Percentiles rank a stretch among this genome's conserved stretches.
Evolutionary conservation across 208 protist genomes (phyloP).

Genomic region (Leishmania martiniquensis): DNA sequence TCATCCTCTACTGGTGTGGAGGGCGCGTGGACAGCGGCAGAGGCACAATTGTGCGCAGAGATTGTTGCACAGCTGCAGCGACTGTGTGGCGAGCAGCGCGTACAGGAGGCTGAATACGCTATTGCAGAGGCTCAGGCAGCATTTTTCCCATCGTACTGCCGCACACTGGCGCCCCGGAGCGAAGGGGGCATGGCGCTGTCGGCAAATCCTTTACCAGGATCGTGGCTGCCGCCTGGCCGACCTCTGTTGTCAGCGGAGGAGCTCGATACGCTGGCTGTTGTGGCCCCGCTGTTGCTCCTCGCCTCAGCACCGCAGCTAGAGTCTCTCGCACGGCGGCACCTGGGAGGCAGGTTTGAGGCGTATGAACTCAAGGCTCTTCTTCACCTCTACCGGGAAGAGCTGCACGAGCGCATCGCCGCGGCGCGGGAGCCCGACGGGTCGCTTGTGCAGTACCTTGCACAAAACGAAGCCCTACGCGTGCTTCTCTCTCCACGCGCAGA

Average conservation of each 20-base stretch:
- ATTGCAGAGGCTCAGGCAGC: slow-evolving; percentile 13
- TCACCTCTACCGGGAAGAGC: slow-evolving; percentile 32
- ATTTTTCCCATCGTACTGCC: background rate
- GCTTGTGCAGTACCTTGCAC: slow-evolving; percentile 40
- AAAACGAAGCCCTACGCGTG: slow-evolving; percentile 39
- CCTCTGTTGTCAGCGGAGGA: slow-evolving; percentile 11
- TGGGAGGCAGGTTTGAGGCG: slow-evolving; percentile 40
- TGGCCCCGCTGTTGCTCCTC: slow-evolving; percentile 55
- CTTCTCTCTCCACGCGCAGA: slow-evolving; percentile 19
- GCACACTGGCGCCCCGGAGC: background rate
- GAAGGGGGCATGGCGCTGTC: background rate
- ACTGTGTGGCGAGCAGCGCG: slow-evolving; percentile 30
- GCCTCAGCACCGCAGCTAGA: slow-evolving; percentile 54
- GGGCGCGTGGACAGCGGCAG: slow-evolving; percentile 25
- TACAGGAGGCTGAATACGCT: slow-evolving; percentile 24
- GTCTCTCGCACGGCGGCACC: slow-evolving; percentile 33
- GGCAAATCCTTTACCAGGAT: background rate
- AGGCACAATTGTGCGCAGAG: slow-evolving; percentile 21
- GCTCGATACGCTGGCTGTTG: slow-evolving; percentile 42
- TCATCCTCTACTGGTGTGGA: background rate
- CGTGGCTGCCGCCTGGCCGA: slow-evolving; percentile 25
- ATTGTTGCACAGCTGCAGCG: slow-evolving; percentile 18
- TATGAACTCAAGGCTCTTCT: slow-evolving; percentile 65
- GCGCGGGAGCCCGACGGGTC: slow-evolving; percentile 19
- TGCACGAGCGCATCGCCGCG: slow-evolving; percentile 25